A percentile compares a stretch with the other conserved stretches of the same genome.
These are phyloP conservation scores for Yamadazyma spencermartinsiae DNA, from an alignment of 1,139 yeast species.

Conservation along the genomic window DNA sequence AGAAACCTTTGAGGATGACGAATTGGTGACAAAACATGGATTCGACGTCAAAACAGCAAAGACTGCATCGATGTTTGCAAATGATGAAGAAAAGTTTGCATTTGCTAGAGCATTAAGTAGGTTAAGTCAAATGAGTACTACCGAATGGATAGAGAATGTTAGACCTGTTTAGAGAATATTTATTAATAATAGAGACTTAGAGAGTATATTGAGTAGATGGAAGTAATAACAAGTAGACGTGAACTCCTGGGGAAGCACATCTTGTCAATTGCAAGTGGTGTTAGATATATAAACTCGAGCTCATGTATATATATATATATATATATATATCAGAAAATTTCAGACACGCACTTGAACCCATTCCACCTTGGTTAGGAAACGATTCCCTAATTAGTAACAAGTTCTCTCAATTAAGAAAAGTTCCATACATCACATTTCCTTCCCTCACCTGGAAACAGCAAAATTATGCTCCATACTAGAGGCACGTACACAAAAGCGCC, in stretches of 20 bases:
- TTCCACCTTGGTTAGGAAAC: neutral
- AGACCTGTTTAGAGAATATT: slow-evolving; percentile 12
- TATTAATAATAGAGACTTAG: too few relatives aligned
- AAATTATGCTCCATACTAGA: too few relatives aligned
- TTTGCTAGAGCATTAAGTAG: slow-evolving; percentile 93
- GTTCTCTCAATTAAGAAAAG: neutral
- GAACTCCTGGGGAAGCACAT: too few relatives aligned
- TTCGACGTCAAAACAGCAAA: slow-evolving; percentile 74
- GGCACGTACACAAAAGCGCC: too few relatives aligned
- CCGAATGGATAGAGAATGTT: slow-evolving; percentile 74
- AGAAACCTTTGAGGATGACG: slow-evolving; percentile 55
- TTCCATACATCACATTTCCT: neutral
- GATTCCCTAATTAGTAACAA: neutral
- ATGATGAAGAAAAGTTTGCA: slow-evolving; percentile 94
- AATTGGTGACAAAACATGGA: slow-evolving; percentile 68
- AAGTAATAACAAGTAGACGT: too few relatives aligned
- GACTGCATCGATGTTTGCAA: slow-evolving; percentile 75
- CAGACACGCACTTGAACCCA: too few relatives aligned
- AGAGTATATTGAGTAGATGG: too few relatives aligned
- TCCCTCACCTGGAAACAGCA: neutral
- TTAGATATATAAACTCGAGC: too few relatives aligned
- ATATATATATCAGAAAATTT: too few relatives aligned
- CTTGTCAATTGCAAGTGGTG: too few relatives aligned
- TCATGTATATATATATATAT: too few relatives aligned
- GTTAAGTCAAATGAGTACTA: slow-evolving; percentile 89